Evolutionary conservation across 495 filamentous ascomycete genomes (phyloP), one percentile per base, ranked within the genome.

Genomic region (Geoglossum glabrum): DNA sequence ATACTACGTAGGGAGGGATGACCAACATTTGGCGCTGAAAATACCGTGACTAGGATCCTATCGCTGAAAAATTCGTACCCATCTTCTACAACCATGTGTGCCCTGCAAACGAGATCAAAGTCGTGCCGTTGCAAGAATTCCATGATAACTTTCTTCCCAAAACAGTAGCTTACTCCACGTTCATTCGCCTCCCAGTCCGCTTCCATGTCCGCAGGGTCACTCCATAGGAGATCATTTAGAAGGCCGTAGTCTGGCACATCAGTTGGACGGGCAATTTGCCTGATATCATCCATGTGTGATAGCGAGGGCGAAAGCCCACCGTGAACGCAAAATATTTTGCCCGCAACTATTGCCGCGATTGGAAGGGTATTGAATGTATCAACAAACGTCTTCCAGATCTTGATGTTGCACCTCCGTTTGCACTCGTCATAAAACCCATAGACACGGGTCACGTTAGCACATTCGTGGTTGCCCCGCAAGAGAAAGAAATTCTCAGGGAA

Each of bases 361-460:
- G 93, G 92, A 17, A 99, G 79, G 26, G 81, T 85, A 68, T 99
- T 99, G 75, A 99, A 99, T 17, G 87, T 94, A 68, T 99, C 92
- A 52, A 99, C 80, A 66, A 99, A 99, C 0, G 86, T 90, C 75
- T 97, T 99, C 92, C 92, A 99, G 55, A 95, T 81, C 73, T 99
- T 99, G 66, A 99, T 86, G 67, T 94, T 97, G 72, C 88, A 95
- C 59, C 92, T 78, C 63, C 92, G 79, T 71, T 99, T 99, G 76
- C 92, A 99, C 64, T 99, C 92, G 65, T 99, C 92, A 73, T 99
- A 99, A 69, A 99, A 99, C 9, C 92, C 92, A 68, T 99, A 99
- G 21, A 99, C 92, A 38, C 92, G 79, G 19, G 92, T 99, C 38
- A 99, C 93, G 64, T 97, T 99, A 65, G 93, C 92, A 70, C 93